A percentile compares a stretch with the other conserved stretches of the same genome.
phyloP scores from a whole-genome alignment of 345 rosid species.

The Rhodamnia rubescens region DNA sequence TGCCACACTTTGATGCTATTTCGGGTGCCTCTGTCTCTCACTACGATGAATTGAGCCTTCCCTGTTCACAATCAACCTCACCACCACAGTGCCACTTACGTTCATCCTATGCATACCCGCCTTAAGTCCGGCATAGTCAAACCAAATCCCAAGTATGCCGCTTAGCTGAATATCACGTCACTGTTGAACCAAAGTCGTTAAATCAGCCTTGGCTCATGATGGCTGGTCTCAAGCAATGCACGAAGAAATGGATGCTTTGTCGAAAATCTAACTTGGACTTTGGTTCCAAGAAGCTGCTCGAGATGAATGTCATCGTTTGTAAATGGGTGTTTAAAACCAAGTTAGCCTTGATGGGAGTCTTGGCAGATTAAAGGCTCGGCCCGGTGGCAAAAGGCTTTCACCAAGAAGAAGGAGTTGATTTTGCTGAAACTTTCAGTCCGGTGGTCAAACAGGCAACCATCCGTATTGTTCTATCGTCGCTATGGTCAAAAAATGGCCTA shows the following conservation, averaged over 20 bases:
- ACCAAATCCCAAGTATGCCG: background rate
- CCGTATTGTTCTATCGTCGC: too few species aligned
- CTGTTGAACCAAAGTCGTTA: background rate
- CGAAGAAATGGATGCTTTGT: background rate
- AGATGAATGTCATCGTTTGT: background rate
- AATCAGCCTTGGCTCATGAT: too few species aligned
- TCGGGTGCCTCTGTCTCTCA: too few species aligned
- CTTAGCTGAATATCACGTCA: accelerated
- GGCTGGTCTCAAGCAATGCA: background rate
- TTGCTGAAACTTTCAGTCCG: too few species aligned
- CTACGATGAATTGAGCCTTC: too few species aligned
- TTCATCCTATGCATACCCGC: background rate
- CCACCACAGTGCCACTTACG: too few species aligned
- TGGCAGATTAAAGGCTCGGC: background rate
- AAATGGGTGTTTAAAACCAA: background rate
- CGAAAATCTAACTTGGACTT: background rate
- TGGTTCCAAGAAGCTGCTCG: background rate
- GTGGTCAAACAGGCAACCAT: too few species aligned
- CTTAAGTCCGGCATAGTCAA: background rate
- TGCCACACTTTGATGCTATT: too few species aligned
- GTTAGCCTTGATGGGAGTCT: background rate
- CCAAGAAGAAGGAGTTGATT: background rate
- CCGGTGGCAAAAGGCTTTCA: background rate
- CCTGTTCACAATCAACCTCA: too few species aligned
- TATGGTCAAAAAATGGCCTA: too few species aligned